phyloP scores from a whole-genome alignment of 805 yeast genomes.

The Candida boidinii region DNA sequence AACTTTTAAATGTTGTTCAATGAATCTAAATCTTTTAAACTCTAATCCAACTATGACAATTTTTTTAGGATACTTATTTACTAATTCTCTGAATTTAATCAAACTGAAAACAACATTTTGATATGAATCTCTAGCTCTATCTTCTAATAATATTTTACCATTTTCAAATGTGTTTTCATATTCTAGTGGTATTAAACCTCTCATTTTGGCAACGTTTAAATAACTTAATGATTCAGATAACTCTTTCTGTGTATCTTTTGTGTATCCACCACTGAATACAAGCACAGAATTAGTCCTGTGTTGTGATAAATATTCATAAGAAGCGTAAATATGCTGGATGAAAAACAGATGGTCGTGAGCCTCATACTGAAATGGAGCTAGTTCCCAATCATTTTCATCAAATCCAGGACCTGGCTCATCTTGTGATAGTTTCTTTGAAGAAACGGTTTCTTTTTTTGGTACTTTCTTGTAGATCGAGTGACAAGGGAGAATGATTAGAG shows the following conservation, averaged over 20 bases:
- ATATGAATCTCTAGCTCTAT: constrained; percentile 70
- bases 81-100: constrained; percentile 39
- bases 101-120: constrained; percentile 65
- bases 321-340: constrained; percentile 46
- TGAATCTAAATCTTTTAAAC: constrained; percentile 57
- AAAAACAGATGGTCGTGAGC: constrained; percentile 64
- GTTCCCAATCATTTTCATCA: constrained; percentile 46
- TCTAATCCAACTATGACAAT: constrained; percentile 66
- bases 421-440: neutral
- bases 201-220: constrained; percentile 30
- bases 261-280: constrained; percentile 27
- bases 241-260: neutral
- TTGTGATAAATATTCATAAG: constrained; percentile 25
- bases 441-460: constrained; percentile 2
- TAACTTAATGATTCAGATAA: neutral
- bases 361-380: constrained; percentile 60
- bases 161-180: constrained; percentile 5
- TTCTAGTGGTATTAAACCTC: constrained; percentile 20
- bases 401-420: constrained; percentile 34
- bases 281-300: constrained; percentile 9
- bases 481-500: constrained; percentile 43
- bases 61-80: constrained; percentile 36
- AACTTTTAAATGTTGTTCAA: constrained; percentile 44
- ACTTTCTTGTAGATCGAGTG: constrained; percentile 18
- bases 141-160: constrained; percentile 43